A percentile compares a stretch with the other conserved stretches of the same genome.
phyloP scores from a whole-genome alignment of 2,329 filamentous ascomycete genomes.

The Helotiales sp. region DNA sequence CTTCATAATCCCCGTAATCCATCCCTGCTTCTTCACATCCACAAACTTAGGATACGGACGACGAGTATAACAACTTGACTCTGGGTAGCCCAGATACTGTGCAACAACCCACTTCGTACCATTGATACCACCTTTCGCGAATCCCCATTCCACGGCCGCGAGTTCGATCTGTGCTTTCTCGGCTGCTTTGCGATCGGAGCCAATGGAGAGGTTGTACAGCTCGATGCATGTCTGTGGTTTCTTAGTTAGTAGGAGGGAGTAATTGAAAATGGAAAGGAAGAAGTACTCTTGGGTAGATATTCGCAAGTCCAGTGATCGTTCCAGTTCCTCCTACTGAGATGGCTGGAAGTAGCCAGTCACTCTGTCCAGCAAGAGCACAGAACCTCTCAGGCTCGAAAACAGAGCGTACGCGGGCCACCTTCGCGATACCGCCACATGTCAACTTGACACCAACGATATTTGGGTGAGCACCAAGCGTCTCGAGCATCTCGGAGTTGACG shows the following conservation, averaged over 20 bases:
- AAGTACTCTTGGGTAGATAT: constrained; percentile 20
- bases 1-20: constrained; percentile 44
- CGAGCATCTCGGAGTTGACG: constrained; percentile 48
- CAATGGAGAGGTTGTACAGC: constrained; percentile 60
- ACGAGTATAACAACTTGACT: constrained; percentile 55
- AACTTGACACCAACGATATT: constrained; percentile 47
- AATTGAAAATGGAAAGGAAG: not conserved
- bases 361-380: constrained; percentile 57
- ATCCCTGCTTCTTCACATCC: constrained; percentile 51
- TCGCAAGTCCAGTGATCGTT: constrained; percentile 61
- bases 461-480: constrained; percentile 40
- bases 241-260: not conserved
- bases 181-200: constrained; percentile 61
- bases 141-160: constrained; percentile 68
- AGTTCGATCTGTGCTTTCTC: constrained; percentile 64
- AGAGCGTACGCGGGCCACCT: constrained; percentile 53
- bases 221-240: constrained; percentile 57
- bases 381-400: constrained; percentile 53
- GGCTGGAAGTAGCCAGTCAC: constrained; percentile 67
- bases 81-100: constrained; percentile 65
- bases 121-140: constrained; percentile 68
- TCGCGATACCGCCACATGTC: constrained; percentile 48
- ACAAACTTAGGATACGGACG: constrained; percentile 57
- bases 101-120: constrained; percentile 67
- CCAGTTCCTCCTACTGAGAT: constrained; percentile 63